Evolutionary conservation across 139 green algal genomes (phyloP).

Genomic region (Zygnema circumcarinatum): DNA sequence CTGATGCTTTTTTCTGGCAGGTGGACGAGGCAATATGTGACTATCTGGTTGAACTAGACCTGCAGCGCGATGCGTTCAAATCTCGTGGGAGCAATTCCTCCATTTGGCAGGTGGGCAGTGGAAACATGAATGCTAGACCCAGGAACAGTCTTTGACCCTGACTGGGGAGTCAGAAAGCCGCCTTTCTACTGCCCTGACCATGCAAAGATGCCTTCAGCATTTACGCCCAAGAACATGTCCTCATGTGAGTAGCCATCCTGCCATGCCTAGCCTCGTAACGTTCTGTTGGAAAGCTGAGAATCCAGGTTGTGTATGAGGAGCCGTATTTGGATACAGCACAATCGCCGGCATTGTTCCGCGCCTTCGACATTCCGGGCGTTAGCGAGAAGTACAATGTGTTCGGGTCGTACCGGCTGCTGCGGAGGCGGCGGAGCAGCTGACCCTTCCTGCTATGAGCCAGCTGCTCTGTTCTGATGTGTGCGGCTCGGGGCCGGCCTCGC

Average conservation of each 20-base stretch:
- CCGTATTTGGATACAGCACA: conserved; percentile 32
- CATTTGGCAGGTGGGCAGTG: conserved; percentile 20
- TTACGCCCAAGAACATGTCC: conserved; percentile 9
- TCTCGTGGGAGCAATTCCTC: not conserved
- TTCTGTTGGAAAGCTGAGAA: too few species aligned
- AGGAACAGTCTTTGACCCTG: too few species aligned
- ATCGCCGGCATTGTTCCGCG: conserved; percentile 45
- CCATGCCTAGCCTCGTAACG: not conserved
- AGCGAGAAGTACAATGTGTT: conserved; percentile 42
- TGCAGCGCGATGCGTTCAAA: not conserved
- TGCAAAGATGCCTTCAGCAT: too few species aligned
- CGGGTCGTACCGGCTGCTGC: conserved; percentile 18
- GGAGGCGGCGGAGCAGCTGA: not conserved
- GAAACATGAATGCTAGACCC: too few species aligned
- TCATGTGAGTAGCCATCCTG: not conserved
- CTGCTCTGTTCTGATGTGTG: too few species aligned
- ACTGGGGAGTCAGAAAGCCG: too few species aligned
- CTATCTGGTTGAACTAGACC: conserved; percentile 50
- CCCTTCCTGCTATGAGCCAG: too few species aligned
- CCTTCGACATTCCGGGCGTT: conserved; percentile 48
- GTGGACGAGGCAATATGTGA: conserved; percentile 35
- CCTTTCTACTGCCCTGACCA: too few species aligned
- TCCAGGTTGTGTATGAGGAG: conserved; percentile 38
- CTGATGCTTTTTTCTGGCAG: too few species aligned
- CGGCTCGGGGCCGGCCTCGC: too few species aligned